Conservation (phyloP, 2,329 filamentous ascomycete species). For the Paraphaeosphaeria sporulosa region DNA sequence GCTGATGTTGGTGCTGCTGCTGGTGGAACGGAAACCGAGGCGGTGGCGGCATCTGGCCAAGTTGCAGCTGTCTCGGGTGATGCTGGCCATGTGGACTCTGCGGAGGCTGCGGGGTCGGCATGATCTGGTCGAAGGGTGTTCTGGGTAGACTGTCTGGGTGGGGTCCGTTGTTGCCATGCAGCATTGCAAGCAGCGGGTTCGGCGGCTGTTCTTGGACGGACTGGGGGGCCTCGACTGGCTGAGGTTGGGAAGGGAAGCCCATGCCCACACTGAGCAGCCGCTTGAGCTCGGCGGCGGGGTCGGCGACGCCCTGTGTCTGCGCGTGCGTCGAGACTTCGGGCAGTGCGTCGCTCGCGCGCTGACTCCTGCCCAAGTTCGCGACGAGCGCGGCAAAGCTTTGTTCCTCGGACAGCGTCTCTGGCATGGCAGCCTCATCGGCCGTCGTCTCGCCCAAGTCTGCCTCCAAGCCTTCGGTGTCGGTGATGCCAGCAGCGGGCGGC, state of each 20-base stretch:
- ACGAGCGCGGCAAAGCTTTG: constrained; percentile 42
- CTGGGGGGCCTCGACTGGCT: constrained; percentile 48
- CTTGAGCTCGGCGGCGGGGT: constrained; percentile 62
- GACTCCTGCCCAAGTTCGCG: constrained; percentile 37
- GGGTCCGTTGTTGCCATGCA: constrained; percentile 46
- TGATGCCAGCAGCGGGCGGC: constrained; percentile 29
- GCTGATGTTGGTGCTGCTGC: constrained; percentile 46
- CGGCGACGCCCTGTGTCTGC: constrained; percentile 38
- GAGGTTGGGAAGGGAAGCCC: constrained; percentile 42
- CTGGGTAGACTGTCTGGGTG: constrained; percentile 29
- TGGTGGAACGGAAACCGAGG: constrained; percentile 58
- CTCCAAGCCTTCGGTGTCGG: constrained; percentile 43
- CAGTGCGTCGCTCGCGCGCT: constrained; percentile 35
- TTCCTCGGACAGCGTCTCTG: constrained; percentile 22
- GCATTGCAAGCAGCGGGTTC: constrained; percentile 64
- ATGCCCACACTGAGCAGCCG: constrained; percentile 55
- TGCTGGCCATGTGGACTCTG: constrained; percentile 62
- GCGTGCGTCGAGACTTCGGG: constrained; percentile 40
- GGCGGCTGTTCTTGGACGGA: constrained; percentile 30
- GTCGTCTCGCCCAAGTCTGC: constrained; percentile 37
- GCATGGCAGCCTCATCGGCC: constrained; percentile 28
- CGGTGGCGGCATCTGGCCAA: constrained; percentile 57
- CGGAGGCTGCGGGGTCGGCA: constrained; percentile 60
- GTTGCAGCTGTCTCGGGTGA: constrained; percentile 62
- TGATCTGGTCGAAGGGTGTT: constrained; percentile 64